Base-by-base conservation (phyloP, 2,329 filamentous ascomycete genomes). In the Diaporthe sp. region DNA sequence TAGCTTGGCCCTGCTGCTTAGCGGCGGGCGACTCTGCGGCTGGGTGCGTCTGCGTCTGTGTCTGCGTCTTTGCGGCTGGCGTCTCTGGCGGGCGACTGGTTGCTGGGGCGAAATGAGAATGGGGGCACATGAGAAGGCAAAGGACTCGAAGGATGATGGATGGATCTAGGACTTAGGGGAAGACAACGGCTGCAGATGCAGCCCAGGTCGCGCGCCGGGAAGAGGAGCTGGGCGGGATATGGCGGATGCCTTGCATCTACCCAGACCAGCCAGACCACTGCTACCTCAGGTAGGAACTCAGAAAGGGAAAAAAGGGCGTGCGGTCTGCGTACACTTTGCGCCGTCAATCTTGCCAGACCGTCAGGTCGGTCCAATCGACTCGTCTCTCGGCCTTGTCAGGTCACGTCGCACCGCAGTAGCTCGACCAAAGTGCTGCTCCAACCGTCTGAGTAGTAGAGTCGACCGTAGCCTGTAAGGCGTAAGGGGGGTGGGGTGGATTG, bases 341-440 rank as follows among this genome's bases (percentile, higher is more conserved):
- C 57, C 35, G n/a, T 40, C 57, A 60, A 60, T 60, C 57, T 54
- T 40, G 57, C 57, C 57, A 40, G 35, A 9, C 57, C 57, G 35
- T 40, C 35, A 54, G 35, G n/a, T 13, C 57, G n/a, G 57, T 60
- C 57, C 57, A 52, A 67, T 67, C 64, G 47, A 38, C 30, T 67
- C 45, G 45, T 28, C 22, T 52, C 45, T 52, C 45, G 45, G 45
- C 64, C 64, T 52, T 67, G 64, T 40, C 45, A 54, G 45, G 30
- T 68, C 64, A 68, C 64, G 64, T 68, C 64, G 64, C 64, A 68
- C 64, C 64, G 64, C 64, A 68, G 47, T 68, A 68, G 64, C 64
- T 68, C 64, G 64, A 54, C 28, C 15, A 68, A 68, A 38, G 33
- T 52, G 64, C 64, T 67, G 45, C 64, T 50, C 45, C 64, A 66